phyloP scores from a whole-genome alignment of 139 green algal genomes.

The Closterium sp. region DNA sequence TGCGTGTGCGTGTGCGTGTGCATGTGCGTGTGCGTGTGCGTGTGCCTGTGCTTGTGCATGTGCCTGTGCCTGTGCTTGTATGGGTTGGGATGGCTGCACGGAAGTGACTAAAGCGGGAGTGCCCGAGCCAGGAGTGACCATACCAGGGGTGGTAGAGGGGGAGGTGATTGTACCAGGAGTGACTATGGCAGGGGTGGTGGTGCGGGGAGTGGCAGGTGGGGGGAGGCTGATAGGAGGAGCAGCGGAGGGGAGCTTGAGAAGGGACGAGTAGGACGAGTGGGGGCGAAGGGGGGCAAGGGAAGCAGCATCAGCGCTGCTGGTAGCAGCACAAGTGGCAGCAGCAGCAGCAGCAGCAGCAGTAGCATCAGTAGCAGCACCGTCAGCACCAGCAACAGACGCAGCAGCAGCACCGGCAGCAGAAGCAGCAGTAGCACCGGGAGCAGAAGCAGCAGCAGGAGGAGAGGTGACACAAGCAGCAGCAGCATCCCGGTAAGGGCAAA shows the following conservation, averaged over 20 bases:
- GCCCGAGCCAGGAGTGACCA: not conserved
- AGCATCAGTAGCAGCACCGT: not conserved
- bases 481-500: not conserved
- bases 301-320: no score
- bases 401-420: not conserved
- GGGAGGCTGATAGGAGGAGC: not conserved
- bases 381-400: not conserved
- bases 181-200: not conserved
- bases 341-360: not conserved
- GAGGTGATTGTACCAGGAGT: not conserved
- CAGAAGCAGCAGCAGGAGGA: no score
- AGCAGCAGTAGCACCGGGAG: not conserved
- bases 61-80: no score
- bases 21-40: not conserved
- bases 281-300: not conserved
- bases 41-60: not conserved
- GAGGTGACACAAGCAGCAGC: no score
- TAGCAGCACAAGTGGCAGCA: not conserved
- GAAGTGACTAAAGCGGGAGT: not conserved
- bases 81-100: not conserved
- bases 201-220: not conserved
- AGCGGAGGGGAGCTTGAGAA: not conserved
- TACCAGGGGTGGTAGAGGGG: no score
- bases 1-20: no score
- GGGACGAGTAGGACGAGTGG: not conserved